A percentile compares a stretch with the other conserved stretches of the same genome.
These are phyloP conservation scores for Wickerhamomyces sp. DNA, from an alignment of 1,139 yeast species.

Conservation along the genomic window DNA sequence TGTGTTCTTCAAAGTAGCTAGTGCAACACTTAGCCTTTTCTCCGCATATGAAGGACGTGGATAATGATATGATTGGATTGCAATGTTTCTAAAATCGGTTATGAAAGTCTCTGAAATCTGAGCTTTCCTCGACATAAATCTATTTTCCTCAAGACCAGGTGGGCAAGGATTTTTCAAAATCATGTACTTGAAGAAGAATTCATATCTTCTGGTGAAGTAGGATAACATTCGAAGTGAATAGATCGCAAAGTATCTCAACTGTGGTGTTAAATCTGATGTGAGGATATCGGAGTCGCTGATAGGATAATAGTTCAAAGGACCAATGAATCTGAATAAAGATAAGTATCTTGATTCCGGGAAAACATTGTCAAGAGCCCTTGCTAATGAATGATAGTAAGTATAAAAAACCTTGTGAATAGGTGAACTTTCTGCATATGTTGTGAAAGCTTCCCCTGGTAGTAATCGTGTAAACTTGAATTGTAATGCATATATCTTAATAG, in stretches of 20 bases:
- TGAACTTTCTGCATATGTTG: constrained; percentile 5
- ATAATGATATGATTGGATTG: constrained; percentile 11
- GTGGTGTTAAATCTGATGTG: constrained; percentile 4
- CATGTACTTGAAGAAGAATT: constrained; percentile 16
- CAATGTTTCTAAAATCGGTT: constrained; percentile 8
- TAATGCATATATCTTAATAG: constrained; percentile 2
- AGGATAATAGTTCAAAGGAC: constrained; percentile 19
- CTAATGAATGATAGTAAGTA: constrained; percentile 11
- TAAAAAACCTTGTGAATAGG: constrained; percentile 16
- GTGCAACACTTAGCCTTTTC: not conserved
- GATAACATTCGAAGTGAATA: constrained; percentile 15
- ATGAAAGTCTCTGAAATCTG: constrained; percentile 14
- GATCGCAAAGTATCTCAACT: constrained; percentile 10
- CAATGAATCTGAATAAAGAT: constrained; percentile 17
- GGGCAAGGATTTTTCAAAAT: constrained; percentile 16
- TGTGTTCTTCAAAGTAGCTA: constrained; percentile 6
- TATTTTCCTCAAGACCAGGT: constrained; percentile 9
- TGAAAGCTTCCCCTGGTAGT: constrained; percentile 14
- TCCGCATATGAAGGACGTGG: constrained; percentile 8
- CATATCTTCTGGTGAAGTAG: constrained; percentile 18
- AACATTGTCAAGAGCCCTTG: constrained; percentile 18
- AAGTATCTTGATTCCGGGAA: constrained; percentile 21
- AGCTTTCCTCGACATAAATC: constrained; percentile 18
- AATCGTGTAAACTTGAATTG: constrained; percentile 12
- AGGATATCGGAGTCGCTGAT: constrained; percentile 6